Conservation (phyloP, 2,329 filamentous ascomycete species). For the Tolypocladium inflatum region DNA sequence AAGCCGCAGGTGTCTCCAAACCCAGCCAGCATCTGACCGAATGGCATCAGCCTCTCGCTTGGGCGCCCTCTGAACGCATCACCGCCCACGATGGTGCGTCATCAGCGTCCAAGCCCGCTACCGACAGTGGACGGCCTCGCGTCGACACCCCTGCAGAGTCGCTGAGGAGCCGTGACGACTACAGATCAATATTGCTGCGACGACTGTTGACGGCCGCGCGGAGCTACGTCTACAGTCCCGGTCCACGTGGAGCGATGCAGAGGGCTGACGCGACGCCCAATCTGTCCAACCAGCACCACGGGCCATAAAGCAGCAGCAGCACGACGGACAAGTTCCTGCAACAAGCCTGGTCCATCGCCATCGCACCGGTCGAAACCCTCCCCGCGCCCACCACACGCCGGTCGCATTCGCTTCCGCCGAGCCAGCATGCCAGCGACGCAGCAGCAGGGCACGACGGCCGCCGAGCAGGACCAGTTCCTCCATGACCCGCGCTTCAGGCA, state of each 20-base stretch:
- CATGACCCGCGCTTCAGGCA: conserved; percentile 13
- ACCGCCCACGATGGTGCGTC: neutral
- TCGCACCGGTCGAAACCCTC: neutral
- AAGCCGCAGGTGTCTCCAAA: neutral
- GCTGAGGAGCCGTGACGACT: neutral
- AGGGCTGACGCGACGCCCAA: neutral
- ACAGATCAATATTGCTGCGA: neutral
- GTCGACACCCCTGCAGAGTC: neutral
- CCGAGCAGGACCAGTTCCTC: neutral
- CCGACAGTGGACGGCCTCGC: neutral
- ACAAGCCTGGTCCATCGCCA: neutral
- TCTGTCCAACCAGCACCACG: neutral
- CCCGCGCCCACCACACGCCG: neutral
- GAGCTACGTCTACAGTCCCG: neutral
- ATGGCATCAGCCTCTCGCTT: neutral
- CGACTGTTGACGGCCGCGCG: neutral
- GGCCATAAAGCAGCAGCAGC: too few species aligned
- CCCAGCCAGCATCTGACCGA: neutral
- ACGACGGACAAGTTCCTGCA: neutral
- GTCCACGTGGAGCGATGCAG: neutral
- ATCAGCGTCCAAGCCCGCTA: too few species aligned
- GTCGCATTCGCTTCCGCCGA: neutral
- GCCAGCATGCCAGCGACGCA: neutral
- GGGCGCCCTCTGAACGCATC: neutral
- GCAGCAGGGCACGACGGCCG: neutral